phyloP scores from a whole-genome alignment of 768 basidiomycete species.

The Leccinellum albellum region DNA sequence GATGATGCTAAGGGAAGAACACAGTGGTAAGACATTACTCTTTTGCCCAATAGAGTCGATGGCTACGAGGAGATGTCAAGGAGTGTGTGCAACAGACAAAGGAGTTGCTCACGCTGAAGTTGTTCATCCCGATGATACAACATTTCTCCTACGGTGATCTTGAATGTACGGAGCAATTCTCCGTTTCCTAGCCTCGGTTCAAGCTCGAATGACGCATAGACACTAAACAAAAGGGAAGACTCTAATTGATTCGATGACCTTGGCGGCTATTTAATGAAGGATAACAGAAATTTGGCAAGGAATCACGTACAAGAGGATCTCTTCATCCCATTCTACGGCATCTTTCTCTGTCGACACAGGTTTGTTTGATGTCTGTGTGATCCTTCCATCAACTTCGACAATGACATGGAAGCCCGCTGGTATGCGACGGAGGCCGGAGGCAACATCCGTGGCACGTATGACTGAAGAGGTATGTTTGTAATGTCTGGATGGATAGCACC shows the following conservation, averaged over 20 bases:
- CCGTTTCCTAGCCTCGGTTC: not conserved
- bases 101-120: not conserved
- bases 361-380: not conserved
- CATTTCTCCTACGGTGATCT: not conserved
- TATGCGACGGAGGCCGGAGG: not conserved
- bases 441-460: not conserved
- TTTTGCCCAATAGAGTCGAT: not conserved
- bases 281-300: not conserved
- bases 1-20: not conserved
- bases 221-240: not conserved
- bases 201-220: not conserved
- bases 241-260: not conserved
- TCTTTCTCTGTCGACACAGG: not conserved
- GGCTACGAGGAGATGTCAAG: not conserved
- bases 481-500: not conserved
- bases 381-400: not conserved
- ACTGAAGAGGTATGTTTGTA: not conserved
- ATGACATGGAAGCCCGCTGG: not conserved
- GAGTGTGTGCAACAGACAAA: not conserved
- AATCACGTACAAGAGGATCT: not conserved
- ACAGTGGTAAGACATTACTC: not conserved
- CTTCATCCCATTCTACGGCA: not conserved
- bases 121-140: not conserved
- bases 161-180: not conserved
- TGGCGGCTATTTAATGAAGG: not conserved